A percentile compares a stretch with the other conserved stretches of the same genome.
Conservation (phyloP, 2,329 filamentous ascomycete genomes). For the Arthrinium phaeospermum region DNA sequence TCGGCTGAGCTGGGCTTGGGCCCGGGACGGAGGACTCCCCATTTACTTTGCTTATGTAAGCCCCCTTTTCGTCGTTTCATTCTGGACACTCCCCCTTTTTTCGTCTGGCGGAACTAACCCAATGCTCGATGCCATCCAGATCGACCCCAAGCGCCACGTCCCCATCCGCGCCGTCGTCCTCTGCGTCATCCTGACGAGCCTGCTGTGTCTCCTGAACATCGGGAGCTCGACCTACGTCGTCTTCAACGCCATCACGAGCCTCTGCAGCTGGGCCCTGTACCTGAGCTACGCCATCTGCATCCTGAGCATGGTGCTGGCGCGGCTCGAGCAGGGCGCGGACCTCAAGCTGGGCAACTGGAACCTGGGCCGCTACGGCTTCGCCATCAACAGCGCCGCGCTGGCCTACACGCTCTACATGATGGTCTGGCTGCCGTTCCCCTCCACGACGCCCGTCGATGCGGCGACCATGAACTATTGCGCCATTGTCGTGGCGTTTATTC, state of each 20-base stretch:
- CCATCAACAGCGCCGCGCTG: slow-evolving; percentile 43
- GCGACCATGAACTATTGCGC: slow-evolving; percentile 44
- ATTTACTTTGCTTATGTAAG: slow-evolving; percentile 15
- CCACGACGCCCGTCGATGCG: slow-evolving; percentile 39
- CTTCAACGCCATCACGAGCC: slow-evolving; percentile 45
- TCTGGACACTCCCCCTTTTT: background rate
- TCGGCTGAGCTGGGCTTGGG: slow-evolving; percentile 55
- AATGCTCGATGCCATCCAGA: background rate
- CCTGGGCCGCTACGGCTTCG: slow-evolving; percentile 36
- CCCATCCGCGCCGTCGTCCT: slow-evolving; percentile 45
- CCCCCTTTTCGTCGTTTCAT: background rate
- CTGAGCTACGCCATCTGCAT: slow-evolving; percentile 45
- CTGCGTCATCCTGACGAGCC: slow-evolving; percentile 36
- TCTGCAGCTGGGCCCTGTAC: slow-evolving; percentile 45
- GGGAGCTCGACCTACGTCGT: slow-evolving; percentile 42
- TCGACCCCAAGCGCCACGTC: slow-evolving; percentile 34
- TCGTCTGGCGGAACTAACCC: background rate
- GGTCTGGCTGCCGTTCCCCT: slow-evolving; percentile 42
- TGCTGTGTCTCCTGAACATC: slow-evolving; percentile 46
- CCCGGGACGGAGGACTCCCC: slow-evolving; percentile 50
- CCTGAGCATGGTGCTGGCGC: slow-evolving; percentile 42
- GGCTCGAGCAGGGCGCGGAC: slow-evolving; percentile 30
- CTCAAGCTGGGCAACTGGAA: slow-evolving; percentile 39
- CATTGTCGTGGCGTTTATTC: background rate
- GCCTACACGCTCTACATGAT: slow-evolving; percentile 39